Base-by-base conservation (phyloP, 108 stramenopile genomes). In the Phaeodactylum tricornutum region DNA sequence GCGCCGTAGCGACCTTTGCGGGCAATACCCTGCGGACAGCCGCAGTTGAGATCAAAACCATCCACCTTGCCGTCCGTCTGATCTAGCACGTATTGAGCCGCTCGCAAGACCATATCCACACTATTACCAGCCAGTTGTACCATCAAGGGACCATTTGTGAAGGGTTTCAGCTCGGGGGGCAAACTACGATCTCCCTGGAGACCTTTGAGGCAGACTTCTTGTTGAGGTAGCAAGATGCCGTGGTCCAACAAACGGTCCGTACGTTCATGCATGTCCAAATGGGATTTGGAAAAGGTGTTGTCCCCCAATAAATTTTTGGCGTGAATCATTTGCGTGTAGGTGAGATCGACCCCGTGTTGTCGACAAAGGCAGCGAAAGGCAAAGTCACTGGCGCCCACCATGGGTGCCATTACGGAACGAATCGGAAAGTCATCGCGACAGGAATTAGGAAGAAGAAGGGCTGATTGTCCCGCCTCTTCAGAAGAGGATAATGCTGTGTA, bases 311-410 rank as follows among this genome's bases (percentile, higher is more conserved):
- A 80, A 49, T 80, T 87, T 41, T 63, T 52, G 16, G 80, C 72
- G 50, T 87, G 92, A 39, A 97, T 59, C 98, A 99, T 99, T 71
- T 95, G 98, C 20, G 96, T 95, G 66, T 71, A 97, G 22, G 80
- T 75, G 60, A 97, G 64, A 42, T 85, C 76, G 22, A 82, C 81
- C 5, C 76, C 85, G 53, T 97, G 66, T 29, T 85, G 52, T 45
- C 95, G 78, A 51, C 85, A 79, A 50, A 96, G 71, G 35, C 77
- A 52, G 2, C 96, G 93, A 62, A 91, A 91, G 29, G 89, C 66
- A 12, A 79, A 74, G 45, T 91, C 89, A 23, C 69, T 72, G 34
- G 82, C 81, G 15, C 82, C 89, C 16, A 91, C 89, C 89, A 91
- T 91, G 14, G 89, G 89, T 29, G 77, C 81, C 28, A 62, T 37